These are phyloP conservation scores for Mortierella hygrophila DNA, from an alignment of 192 early-diverging fungal genomes.

Conservation along the genomic window DNA sequence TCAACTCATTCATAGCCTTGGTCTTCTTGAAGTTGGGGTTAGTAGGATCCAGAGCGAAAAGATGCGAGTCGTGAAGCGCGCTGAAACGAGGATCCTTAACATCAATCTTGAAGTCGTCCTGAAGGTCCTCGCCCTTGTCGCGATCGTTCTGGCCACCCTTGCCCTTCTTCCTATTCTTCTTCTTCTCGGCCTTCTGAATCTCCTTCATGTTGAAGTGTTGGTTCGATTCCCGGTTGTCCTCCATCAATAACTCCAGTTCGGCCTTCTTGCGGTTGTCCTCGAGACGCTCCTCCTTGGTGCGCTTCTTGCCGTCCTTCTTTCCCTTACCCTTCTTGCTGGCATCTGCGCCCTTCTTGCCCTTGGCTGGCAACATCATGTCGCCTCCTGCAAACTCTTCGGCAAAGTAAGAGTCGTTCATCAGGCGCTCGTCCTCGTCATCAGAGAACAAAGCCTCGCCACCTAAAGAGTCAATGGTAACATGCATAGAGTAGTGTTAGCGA, in stretches of 20 bases:
- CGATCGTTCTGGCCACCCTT: constrained; percentile 53
- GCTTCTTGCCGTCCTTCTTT: constrained; percentile 64
- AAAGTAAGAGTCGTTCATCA: constrained; percentile 62
- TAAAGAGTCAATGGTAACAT: neutral
- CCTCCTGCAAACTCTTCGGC: constrained; percentile 50
- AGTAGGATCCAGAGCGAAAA: constrained; percentile 96
- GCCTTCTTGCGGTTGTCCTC: constrained; percentile 73
- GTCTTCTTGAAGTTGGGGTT: constrained; percentile 94
- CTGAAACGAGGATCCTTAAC: constrained; percentile 88
- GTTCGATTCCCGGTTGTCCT: constrained; percentile 68
- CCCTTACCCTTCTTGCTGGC: constrained; percentile 49
- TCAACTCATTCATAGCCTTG: constrained; percentile 79
- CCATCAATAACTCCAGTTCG: constrained; percentile 90
- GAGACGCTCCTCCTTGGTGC: constrained; percentile 67
- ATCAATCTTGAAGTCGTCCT: constrained; percentile 92
- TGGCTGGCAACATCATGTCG: constrained; percentile 45
- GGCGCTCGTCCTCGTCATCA: constrained; percentile 66
- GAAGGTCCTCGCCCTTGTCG: constrained; percentile 61
- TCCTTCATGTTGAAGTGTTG: constrained; percentile 93
- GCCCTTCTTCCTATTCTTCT: constrained; percentile 64
- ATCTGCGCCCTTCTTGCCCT: constrained; percentile 49
- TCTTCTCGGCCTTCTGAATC: constrained; percentile 88
- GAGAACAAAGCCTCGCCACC: constrained; percentile 68
- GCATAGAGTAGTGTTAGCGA: neutral
- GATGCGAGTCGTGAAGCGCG: constrained; percentile 82